Conservation (phyloP, 1,139 yeast genomes). For the Lipomyces yarrowii region DNA sequence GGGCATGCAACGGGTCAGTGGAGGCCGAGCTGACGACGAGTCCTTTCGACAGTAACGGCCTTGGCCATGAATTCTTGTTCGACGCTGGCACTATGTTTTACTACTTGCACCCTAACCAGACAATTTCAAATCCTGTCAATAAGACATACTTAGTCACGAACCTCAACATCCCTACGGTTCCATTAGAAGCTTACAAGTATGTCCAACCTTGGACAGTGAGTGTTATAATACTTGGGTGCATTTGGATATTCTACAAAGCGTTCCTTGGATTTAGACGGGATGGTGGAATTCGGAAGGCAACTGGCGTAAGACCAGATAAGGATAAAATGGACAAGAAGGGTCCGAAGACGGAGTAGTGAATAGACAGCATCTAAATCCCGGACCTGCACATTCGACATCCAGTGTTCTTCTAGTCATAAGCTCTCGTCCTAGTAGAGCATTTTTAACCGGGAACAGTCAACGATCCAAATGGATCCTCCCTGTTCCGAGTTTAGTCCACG, state of each 20-base stretch:
- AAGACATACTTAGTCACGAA: conserved; percentile 15
- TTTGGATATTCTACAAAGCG: conserved; percentile 29
- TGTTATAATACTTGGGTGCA: conserved; percentile 34
- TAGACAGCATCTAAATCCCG: not conserved
- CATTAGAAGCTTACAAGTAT: conserved; percentile 26
- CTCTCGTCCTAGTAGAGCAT: not conserved
- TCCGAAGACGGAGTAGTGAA: conserved; percentile 4
- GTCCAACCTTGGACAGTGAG: conserved; percentile 34
- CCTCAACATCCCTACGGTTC: conserved; percentile 36
- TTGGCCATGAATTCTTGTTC: conserved; percentile 52
- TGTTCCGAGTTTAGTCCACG: not conserved
- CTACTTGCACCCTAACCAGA: conserved; percentile 37
- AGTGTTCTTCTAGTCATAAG: not conserved
- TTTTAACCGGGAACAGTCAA: not conserved
- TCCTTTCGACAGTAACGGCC: conserved; percentile 42
- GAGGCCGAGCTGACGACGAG: conserved; percentile 35
- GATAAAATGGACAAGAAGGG: conserved; percentile 21
- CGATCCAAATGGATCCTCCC: not conserved
- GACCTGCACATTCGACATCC: not conserved
- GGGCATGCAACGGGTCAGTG: conserved; percentile 50
- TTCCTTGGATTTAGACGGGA: conserved; percentile 19
- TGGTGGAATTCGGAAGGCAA: conserved; percentile 24
- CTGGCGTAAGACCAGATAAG: conserved; percentile 15
- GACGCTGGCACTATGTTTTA: conserved; percentile 50
- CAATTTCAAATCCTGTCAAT: conserved; percentile 23